These are phyloP conservation scores for Aristolochia fimbriata DNA, from an alignment of 164 flowering plant genomes.

Conservation along the genomic window DNA sequence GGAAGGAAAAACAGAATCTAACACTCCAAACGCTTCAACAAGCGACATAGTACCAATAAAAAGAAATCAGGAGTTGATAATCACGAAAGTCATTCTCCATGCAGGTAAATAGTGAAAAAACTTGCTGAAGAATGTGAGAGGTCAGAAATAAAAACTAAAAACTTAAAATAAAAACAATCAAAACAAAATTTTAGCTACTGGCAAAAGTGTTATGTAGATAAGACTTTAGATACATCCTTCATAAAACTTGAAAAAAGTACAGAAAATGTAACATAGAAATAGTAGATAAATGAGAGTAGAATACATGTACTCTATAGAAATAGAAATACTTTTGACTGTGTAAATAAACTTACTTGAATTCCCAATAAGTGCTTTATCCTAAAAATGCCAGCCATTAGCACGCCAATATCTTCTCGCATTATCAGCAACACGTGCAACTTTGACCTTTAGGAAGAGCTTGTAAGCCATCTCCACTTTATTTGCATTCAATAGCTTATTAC, in stretches of 20 bases:
- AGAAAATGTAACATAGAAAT: neutral
- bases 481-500: conserved; percentile 59
- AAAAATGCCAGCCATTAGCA: conserved; percentile 90
- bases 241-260: neutral
- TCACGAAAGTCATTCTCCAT: too few relatives aligned
- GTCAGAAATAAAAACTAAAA: too few relatives aligned
- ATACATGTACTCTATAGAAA: neutral
- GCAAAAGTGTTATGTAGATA: neutral
- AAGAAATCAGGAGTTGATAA: too few relatives aligned
- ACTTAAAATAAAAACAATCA: too few relatives aligned
- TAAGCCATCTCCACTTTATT: conserved; percentile 61
- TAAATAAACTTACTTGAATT: neutral
- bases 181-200: neutral
- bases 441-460: conserved; percentile 60
- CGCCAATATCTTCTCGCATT: conserved; percentile 76
- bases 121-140: too few relatives aligned
- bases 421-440: conserved; percentile 50
- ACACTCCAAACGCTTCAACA: too few relatives aligned
- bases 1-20: too few relatives aligned
- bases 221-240: neutral
- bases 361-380: conserved; percentile 4
- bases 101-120: too few relatives aligned
- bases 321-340: neutral
- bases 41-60: too few relatives aligned
- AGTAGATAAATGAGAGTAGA: neutral